These are phyloP conservation scores for Talaromyces sp. DNA, from an alignment of 2,329 filamentous ascomycete genomes.

Conservation along the genomic window DNA sequence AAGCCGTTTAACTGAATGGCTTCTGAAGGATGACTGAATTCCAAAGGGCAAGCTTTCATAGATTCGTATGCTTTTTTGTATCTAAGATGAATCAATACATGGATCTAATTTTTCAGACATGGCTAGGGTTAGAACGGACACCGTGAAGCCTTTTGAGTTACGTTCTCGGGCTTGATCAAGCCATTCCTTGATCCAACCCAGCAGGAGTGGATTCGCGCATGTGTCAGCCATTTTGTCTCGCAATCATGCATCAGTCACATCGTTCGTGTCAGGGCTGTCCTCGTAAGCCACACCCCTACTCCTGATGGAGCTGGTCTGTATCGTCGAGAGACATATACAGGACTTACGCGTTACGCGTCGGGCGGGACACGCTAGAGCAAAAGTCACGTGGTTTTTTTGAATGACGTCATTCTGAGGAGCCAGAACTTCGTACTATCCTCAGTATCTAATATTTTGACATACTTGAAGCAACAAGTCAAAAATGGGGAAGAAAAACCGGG, in stretches of 20 bases:
- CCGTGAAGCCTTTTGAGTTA: conserved; percentile 65
- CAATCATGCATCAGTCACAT: not conserved
- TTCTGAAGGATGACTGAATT: conserved; percentile 69
- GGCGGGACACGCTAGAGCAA: not conserved
- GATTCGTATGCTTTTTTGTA: conserved; percentile 76
- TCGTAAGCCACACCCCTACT: not conserved
- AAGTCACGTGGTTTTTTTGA: not conserved
- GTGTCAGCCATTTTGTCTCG: conserved; percentile 32
- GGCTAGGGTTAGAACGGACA: conserved; percentile 32
- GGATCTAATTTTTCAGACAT: not conserved
- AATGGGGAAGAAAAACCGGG: not conserved
- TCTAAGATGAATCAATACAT: conserved; percentile 33
- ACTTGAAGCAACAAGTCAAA: not conserved
- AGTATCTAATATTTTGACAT: too few relatives aligned
- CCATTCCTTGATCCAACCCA: conserved; percentile 75
- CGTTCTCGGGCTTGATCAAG: conserved; percentile 65
- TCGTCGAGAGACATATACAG: not conserved
- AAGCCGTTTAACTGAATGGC: conserved; percentile 70
- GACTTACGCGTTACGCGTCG: not conserved
- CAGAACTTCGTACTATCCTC: too few relatives aligned
- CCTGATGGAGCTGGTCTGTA: not conserved
- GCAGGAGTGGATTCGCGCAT: conserved; percentile 67
- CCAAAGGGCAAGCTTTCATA: conserved; percentile 69
- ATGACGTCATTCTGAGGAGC: not conserved
- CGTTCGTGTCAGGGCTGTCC: not conserved